A percentile compares a stretch with the other conserved stretches of the same genome.
phyloP scores from a whole-genome alignment of 179 eudicot genomes.

The Nepenthes alata region DNA sequence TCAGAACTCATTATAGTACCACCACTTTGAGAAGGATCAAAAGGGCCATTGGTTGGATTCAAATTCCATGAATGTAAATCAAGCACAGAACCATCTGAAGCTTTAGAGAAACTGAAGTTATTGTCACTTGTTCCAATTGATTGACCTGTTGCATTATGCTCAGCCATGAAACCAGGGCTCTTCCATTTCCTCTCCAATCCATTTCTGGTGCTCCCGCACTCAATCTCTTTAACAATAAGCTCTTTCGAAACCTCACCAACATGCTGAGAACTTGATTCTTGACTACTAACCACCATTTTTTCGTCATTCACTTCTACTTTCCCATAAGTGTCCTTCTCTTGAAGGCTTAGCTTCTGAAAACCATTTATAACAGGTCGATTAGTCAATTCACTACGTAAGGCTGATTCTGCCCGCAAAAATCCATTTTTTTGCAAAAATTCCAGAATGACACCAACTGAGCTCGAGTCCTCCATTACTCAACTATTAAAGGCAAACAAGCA shows the following conservation, averaged over 20 bases:
- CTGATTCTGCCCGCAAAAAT: slow-evolving; percentile 76
- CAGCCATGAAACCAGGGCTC: slow-evolving; percentile 14
- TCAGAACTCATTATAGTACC: slow-evolving; percentile 9
- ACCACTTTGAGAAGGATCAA: slow-evolving; percentile 28
- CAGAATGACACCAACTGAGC: slow-evolving; percentile 49
- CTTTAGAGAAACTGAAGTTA: slow-evolving; percentile 36
- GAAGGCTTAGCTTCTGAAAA: slow-evolving; percentile 33
- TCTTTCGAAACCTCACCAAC: slow-evolving; percentile 45
- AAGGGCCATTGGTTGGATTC: slow-evolving; percentile 30
- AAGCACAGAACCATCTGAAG: slow-evolving; percentile 46
- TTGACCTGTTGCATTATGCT: slow-evolving; percentile 17
- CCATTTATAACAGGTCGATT: slow-evolving; percentile 53
- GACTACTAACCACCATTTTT: slow-evolving; percentile 14
- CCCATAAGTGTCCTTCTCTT: slow-evolving; percentile 31
- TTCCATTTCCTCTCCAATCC: slow-evolving; percentile 48
- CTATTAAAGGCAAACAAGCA: background rate
- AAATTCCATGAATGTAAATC: slow-evolving; percentile 54
- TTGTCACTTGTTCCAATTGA: slow-evolving; percentile 30
- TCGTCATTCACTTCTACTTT: slow-evolving; percentile 21
- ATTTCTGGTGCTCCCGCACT: slow-evolving; percentile 41
- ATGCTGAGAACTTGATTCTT: slow-evolving; percentile 18
- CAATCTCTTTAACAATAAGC: slow-evolving; percentile 85
- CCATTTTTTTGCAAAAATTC: slow-evolving; percentile 69
- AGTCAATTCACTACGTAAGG: slow-evolving; percentile 56
- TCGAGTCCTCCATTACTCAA: slow-evolving; percentile 42